Percentiles rank a stretch among this genome's conserved stretches.
Evolutionary conservation across 352 stramenopile species (phyloP).

Genomic region (Pythium phragmiticola): DNA sequence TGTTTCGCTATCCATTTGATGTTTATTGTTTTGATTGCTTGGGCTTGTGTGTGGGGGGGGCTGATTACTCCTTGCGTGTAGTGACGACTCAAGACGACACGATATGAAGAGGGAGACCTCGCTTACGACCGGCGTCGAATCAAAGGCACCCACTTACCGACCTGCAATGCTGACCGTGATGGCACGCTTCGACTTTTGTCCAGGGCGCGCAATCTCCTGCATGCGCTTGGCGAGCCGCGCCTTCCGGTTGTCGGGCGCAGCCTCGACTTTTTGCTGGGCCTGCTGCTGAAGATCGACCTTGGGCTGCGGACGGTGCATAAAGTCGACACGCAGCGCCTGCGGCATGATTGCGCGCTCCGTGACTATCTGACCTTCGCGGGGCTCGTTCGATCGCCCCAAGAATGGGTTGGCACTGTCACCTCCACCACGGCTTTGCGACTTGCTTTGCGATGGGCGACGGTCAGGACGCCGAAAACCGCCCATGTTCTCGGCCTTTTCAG

Average conservation of each 20-base stretch:
- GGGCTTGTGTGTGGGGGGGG: no score
- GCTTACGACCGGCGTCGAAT: not conserved
- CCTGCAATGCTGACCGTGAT: slow-evolving; percentile 80
- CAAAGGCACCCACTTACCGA: slow-evolving; percentile 41
- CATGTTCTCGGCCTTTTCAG: slow-evolving; percentile 81
- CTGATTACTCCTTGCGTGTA: no score
- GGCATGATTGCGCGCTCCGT: slow-evolving; percentile 74
- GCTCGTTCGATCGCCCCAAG: slow-evolving; percentile 27
- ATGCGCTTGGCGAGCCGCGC: slow-evolving; percentile 83
- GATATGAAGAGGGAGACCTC: not conserved
- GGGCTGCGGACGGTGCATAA: slow-evolving; percentile 75
- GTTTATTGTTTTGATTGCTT: no score
- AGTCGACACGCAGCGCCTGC: slow-evolving; percentile 78
- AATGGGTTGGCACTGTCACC: slow-evolving; percentile 56
- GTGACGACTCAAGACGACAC: not conserved
- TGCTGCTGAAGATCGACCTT: slow-evolving; percentile 75
- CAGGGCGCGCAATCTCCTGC: slow-evolving; percentile 79
- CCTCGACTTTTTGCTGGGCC: slow-evolving; percentile 59
- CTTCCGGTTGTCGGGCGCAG: slow-evolving; percentile 65
- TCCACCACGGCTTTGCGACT: slow-evolving; percentile 13
- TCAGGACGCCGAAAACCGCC: slow-evolving; percentile 59
- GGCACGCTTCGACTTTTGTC: slow-evolving; percentile 74
- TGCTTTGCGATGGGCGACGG: slow-evolving; percentile 16
- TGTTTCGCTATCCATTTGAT: no score
- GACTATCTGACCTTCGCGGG: slow-evolving; percentile 31